Conservation (phyloP, 2,329 filamentous ascomycete genomes). For the Talaromyces sp. region DNA sequence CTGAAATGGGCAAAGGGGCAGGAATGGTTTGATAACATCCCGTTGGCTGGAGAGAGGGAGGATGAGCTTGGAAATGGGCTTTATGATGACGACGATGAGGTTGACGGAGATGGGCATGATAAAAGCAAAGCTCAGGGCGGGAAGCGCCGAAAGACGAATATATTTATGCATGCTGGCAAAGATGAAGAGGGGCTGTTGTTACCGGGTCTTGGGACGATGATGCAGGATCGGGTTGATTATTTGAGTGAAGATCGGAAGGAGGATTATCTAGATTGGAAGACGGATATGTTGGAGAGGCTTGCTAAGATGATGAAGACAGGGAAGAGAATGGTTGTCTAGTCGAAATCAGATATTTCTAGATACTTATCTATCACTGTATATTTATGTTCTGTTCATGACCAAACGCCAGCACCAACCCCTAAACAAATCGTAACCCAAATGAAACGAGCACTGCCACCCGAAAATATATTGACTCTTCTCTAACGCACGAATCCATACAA, state of each 20-base stretch:
- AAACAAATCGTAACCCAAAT: background rate
- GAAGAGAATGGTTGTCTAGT: background rate
- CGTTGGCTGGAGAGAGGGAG: conserved; percentile 35
- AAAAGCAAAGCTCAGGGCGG: conserved; percentile 20
- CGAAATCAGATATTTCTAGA: background rate
- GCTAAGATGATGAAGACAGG: conserved; percentile 28
- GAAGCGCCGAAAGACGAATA: conserved; percentile 26
- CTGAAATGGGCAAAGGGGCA: conserved; percentile 53
- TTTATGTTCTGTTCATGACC: background rate
- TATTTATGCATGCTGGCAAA: conserved; percentile 17
- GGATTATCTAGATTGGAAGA: conserved; percentile 45
- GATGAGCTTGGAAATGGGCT: conserved; percentile 28
- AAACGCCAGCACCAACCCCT: background rate
- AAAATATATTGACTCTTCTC: background rate
- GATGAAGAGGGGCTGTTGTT: conserved; percentile 37
- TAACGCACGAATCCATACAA: background rate
- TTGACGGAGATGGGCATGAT: conserved; percentile 25
- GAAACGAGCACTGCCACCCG: background rate
- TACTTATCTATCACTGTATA: background rate
- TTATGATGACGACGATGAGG: conserved; percentile 35
- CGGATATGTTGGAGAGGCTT: conserved; percentile 39
- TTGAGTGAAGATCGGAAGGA: conserved; percentile 43
- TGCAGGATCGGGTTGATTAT: conserved; percentile 49
- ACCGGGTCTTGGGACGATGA: conserved; percentile 50
- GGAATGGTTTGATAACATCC: conserved; percentile 66